phyloP scores from a whole-genome alignment of 495 filamentous ascomycete species.

The Penicillium silybi region DNA sequence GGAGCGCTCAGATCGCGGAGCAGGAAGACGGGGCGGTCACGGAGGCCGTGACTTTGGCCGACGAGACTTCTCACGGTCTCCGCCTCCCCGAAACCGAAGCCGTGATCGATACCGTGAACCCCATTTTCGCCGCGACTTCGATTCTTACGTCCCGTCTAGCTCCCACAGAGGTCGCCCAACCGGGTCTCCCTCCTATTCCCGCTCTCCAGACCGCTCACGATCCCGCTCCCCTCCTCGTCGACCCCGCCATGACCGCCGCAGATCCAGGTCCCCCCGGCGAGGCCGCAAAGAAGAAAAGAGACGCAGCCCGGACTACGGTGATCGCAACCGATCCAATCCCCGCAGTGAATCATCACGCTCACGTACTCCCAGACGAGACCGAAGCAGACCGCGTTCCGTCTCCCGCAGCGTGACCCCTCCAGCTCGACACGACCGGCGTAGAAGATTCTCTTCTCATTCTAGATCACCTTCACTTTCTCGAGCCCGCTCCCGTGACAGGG shows the following conservation, averaged over 20 bases:
- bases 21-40: constrained; percentile 55
- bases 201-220: constrained; percentile 25
- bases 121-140: constrained; percentile 49
- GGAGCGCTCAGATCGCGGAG: constrained; percentile 66
- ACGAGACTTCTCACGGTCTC: constrained; percentile 57
- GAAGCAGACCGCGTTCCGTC: constrained; percentile 37
- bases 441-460: constrained; percentile 42
- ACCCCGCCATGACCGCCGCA: neutral
- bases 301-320: constrained; percentile 46
- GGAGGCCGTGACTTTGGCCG: constrained; percentile 40
- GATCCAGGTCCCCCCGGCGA: constrained; percentile 31
- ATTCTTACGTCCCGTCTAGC: constrained; percentile 54
- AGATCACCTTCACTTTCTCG: constrained; percentile 32
- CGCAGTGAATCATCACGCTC: constrained; percentile 55
- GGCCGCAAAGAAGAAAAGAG: constrained; percentile 33
- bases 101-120: constrained; percentile 50
- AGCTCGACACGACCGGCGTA: constrained; percentile 26
- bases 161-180: constrained; percentile 35
- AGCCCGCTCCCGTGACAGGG: neutral
- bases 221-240: constrained; percentile 35
- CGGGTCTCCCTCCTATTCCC: constrained; percentile 31
- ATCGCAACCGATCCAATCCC: constrained; percentile 48
- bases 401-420: constrained; percentile 46
- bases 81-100: constrained; percentile 56
- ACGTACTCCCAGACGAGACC: constrained; percentile 57